Evolutionary conservation across 2,329 filamentous ascomycete species (phyloP).

Genomic region (Botryotinia narcissicola): DNA sequence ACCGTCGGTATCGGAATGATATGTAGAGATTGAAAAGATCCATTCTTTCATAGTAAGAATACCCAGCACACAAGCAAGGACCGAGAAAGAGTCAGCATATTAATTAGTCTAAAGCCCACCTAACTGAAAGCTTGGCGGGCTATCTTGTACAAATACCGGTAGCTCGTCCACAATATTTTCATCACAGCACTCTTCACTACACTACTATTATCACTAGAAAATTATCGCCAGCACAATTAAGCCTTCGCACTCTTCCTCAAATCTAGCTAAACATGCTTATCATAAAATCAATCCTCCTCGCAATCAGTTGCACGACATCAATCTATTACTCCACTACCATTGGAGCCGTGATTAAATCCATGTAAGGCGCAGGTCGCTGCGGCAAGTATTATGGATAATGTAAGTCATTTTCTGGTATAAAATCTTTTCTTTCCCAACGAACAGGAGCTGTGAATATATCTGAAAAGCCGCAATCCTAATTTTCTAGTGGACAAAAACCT

Average conservation of each 20-base stretch:
- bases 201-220: background rate
- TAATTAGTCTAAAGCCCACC: background rate
- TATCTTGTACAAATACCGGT: background rate
- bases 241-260: background rate
- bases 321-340: too few relatives aligned
- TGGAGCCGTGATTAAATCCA: too few relatives aligned
- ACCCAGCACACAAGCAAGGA: background rate
- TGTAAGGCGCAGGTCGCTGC: too few relatives aligned
- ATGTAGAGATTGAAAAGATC: background rate
- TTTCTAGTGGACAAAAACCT: too few relatives aligned
- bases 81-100: background rate
- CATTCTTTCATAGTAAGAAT: background rate
- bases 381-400: too few relatives aligned
- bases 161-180: background rate
- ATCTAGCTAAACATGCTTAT: too few relatives aligned
- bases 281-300: too few relatives aligned
- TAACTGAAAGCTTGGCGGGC: background rate
- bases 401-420: too few relatives aligned
- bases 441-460: too few relatives aligned
- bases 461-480: too few relatives aligned
- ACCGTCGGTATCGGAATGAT: background rate
- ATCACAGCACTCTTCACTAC: background rate
- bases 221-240: background rate
- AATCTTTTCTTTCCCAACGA: too few relatives aligned
- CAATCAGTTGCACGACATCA: too few relatives aligned